Evolutionary conservation across 768 basidiomycete genomes (phyloP), one percentile per base, ranked within the genome.

Genomic region (Phylloporus sp.): DNA sequence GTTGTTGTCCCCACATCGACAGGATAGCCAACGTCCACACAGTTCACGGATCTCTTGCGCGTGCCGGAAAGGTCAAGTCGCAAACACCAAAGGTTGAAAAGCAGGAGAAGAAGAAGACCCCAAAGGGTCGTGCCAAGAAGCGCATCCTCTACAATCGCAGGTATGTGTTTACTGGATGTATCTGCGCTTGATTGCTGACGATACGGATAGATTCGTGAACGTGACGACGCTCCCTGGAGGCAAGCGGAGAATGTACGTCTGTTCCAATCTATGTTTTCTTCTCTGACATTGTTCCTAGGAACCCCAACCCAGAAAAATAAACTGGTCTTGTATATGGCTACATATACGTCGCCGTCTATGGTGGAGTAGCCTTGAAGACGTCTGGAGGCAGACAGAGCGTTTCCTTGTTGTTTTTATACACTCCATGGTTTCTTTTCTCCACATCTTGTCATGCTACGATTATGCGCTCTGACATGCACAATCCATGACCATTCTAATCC

Each of bases 1-100:
- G 32, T 52, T 44, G 39, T 49, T 40, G 47, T 40, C 29, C n/a
- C 42, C 24, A 27, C 48, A 36, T 50, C 52, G 46, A 40, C 44
- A 29, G n/a, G 27, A 16, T 4, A 47, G n/a, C 43, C 6, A 5
- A 28, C 24, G 26, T 45, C n/a, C 0, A 1, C 15, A 36, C 26
- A 93, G 94, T 95, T 78, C 94, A 97, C 88, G 94, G 94, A 73
- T 97, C 94, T 72, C 93, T 95, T 78, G 94, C 94, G 77, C 94
- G 94, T 81, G 94, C 94, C 72, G 95, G 95, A 73, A 97, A 98
- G 84, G 95, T 97, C 81, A 97, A 93, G 79, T 91, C 90, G 63
- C 92, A 95, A 77, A 91, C 88, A 67, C 95, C 95, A 67, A 97
- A 97, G 78, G 95, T 97, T 69, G 95, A 97, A 68, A 85, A 87